Percentiles rank a stretch among this genome's conserved stretches.
phyloP scores from a whole-genome alignment of 1,284 basidiomycete species.

The Trichosporon sp. region DNA sequence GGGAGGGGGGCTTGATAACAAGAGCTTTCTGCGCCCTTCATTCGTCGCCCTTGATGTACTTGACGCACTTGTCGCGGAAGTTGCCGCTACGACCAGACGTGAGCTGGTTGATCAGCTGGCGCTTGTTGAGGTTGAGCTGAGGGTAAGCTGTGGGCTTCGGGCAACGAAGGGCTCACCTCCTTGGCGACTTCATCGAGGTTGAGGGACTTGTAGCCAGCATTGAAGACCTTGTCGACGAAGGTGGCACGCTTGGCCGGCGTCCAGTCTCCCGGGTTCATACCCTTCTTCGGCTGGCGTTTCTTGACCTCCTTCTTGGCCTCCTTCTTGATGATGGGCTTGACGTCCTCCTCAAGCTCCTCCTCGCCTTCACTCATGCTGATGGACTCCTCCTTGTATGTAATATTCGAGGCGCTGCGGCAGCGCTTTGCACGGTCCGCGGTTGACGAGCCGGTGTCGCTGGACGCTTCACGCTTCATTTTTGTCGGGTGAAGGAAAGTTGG shows the following conservation, averaged over 20 bases:
- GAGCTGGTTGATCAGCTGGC: not conserved
- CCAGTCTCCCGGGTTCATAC: conserved; percentile 17
- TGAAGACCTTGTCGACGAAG: conserved; percentile 29
- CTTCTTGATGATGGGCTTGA: not conserved
- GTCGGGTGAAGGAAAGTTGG: too few relatives aligned
- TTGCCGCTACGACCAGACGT: not conserved
- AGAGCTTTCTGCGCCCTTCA: not conserved
- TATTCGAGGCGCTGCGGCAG: too few relatives aligned
- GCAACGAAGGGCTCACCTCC: conserved; percentile 21
- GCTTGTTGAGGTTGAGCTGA: not conserved
- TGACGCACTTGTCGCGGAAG: not conserved
- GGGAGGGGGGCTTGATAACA: not conserved
- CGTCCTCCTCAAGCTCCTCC: not conserved
- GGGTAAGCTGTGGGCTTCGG: not conserved
- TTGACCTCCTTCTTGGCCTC: not conserved
- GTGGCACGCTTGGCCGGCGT: conserved; percentile 22
- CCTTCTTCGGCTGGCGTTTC: not conserved
- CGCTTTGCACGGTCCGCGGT: too few relatives aligned
- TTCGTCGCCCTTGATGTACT: not conserved
- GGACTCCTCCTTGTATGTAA: too few relatives aligned
- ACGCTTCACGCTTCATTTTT: too few relatives aligned
- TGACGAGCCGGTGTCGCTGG: too few relatives aligned
- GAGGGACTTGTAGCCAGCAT: conserved; percentile 23
- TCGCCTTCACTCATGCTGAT: not conserved
- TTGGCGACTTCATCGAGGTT: conserved; percentile 21